A percentile compares a stretch with the other conserved stretches of the same genome.
Conservation (phyloP, 164 flowering plant species). For the Piper longum region DNA sequence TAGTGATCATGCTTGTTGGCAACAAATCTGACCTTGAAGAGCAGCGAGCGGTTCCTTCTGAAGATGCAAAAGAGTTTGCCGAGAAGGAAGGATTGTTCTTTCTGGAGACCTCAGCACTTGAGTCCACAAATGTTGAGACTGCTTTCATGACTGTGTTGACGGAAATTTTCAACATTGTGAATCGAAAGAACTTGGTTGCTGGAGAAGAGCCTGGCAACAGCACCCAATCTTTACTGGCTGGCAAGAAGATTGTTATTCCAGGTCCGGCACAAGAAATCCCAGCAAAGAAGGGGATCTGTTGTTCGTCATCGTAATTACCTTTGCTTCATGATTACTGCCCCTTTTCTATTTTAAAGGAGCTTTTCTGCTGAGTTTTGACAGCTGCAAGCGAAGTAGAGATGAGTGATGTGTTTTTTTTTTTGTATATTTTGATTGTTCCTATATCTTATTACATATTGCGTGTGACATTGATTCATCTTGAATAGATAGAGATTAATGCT, state of each 20-base stretch:
- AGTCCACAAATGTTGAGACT: slow-evolving; percentile 57
- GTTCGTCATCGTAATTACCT: slow-evolving; percentile 20
- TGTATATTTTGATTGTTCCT: slow-evolving; percentile 14
- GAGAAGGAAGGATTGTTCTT: slow-evolving; percentile 71
- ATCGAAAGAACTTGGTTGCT: slow-evolving; percentile 58
- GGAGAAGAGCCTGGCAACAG: slow-evolving; percentile 35
- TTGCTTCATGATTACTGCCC: not conserved
- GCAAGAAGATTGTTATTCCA: slow-evolving; percentile 54
- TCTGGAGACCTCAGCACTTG: slow-evolving; percentile 72
- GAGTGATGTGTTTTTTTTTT: slow-evolving; percentile 6
- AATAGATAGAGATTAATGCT: not conserved
- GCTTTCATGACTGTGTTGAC: slow-evolving; percentile 62
- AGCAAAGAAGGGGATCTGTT: slow-evolving; percentile 40
- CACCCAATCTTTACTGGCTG: slow-evolving; percentile 34
- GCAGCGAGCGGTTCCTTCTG: slow-evolving; percentile 59
- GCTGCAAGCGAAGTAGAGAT: not conserved
- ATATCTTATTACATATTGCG: not conserved
- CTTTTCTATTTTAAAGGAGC: not conserved
- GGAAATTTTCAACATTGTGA: slow-evolving; percentile 66
- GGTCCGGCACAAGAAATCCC: slow-evolving; percentile 71
- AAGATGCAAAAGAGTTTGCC: slow-evolving; percentile 79
- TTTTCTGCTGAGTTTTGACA: not conserved
- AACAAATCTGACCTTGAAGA: slow-evolving; percentile 63
- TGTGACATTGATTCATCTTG: not conserved
- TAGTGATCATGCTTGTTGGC: slow-evolving; percentile 67